Percentiles rank a stretch among this genome's conserved stretches.
Evolutionary conservation across 2,329 filamentous ascomycete species (phyloP).

Genomic region (Penicillium decumbens): DNA sequence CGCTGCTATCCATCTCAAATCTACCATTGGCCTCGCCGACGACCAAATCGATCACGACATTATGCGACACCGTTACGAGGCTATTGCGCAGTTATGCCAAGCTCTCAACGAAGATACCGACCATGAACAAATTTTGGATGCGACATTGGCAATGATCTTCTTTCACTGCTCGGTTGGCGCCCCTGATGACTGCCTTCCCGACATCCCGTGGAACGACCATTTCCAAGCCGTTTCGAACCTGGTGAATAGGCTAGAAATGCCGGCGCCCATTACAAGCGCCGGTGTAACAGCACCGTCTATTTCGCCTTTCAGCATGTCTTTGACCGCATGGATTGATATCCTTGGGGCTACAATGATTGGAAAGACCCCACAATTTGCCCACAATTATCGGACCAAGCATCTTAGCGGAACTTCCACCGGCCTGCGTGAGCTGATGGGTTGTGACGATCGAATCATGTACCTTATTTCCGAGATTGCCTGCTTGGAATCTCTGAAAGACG

Average conservation of each 20-base stretch:
- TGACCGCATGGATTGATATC: constrained; percentile 91
- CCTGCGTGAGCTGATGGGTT: constrained; percentile 90
- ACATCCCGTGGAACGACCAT: constrained; percentile 96
- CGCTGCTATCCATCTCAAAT: constrained; percentile 86
- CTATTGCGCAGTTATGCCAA: constrained; percentile 79
- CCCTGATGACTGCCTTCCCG: constrained; percentile 75
- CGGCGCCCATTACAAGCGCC: constrained; percentile 59
- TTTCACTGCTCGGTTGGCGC: constrained; percentile 90
- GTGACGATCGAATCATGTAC: constrained; percentile 96
- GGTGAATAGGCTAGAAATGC: constrained; percentile 78
- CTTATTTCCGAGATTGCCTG: constrained; percentile 96
- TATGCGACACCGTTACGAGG: constrained; percentile 84
- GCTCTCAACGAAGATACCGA: constrained; percentile 74
- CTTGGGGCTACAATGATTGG: constrained; percentile 90
- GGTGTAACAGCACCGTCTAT: constrained; percentile 55
- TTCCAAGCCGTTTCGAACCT: constrained; percentile 86
- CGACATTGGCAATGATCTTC: constrained; percentile 90
- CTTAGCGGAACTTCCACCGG: constrained; percentile 63
- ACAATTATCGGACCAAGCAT: constrained; percentile 94
- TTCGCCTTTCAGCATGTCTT: constrained; percentile 86
- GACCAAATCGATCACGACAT: constrained; percentile 85
- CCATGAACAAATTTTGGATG: constrained; percentile 84
- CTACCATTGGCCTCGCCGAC: constrained; percentile 60
- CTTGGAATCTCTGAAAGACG: constrained; percentile 78
- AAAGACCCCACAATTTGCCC: constrained; percentile 77